A percentile compares a stretch with the other conserved stretches of the same genome.
phyloP scores from a whole-genome alignment of 2,329 filamentous ascomycete species.

The Berkeleyomyces rouxiae region DNA sequence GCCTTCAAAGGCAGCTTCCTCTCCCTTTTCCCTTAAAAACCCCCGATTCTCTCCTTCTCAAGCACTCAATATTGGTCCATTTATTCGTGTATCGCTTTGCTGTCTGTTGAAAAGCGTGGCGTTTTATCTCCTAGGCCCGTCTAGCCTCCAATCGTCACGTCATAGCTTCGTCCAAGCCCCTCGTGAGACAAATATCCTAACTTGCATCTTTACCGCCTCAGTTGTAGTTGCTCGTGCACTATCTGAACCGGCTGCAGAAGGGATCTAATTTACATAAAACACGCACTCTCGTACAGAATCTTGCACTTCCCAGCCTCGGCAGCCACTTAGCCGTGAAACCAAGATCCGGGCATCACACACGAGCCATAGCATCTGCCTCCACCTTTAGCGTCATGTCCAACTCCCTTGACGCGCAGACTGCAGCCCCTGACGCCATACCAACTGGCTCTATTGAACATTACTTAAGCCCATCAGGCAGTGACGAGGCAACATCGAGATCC shows the following conservation, averaged over 20 bases:
- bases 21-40: no score
- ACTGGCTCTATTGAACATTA: not conserved
- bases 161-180: not conserved
- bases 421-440: not conserved
- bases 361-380: not conserved
- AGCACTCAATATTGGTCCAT: not conserved
- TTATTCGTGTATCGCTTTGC: not conserved
- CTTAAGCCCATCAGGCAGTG: not conserved
- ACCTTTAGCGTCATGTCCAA: not conserved
- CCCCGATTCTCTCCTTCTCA: not conserved
- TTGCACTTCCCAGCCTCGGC: not conserved
- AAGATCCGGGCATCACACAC: not conserved
- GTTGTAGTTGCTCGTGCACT: not conserved
- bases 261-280: not conserved
- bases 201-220: not conserved
- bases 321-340: not conserved
- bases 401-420: not conserved
- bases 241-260: not conserved
- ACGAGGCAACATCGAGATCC: not conserved
- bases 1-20: no score
- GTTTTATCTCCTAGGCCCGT: not conserved
- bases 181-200: not conserved
- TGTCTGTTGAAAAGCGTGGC: not conserved
- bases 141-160: not conserved
- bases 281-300: not conserved